These are phyloP conservation scores for Curvularia sp. DNA, from an alignment of 2,329 filamentous ascomycete species.

Conservation along the genomic window DNA sequence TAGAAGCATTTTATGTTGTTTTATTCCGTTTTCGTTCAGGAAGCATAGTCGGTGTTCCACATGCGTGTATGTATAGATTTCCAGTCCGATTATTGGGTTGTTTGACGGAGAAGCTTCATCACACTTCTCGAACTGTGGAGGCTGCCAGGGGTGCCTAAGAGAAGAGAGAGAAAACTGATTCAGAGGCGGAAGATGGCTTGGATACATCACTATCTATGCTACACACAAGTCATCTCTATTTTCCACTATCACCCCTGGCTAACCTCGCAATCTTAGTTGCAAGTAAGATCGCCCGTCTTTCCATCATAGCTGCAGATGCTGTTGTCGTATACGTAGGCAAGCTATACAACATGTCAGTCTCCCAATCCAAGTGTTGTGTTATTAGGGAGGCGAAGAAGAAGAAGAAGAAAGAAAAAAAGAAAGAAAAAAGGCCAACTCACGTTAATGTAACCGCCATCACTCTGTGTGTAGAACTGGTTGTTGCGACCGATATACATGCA, in stretches of 20 bases:
- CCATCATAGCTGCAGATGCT: constrained; percentile 1
- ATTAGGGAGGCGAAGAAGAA: too few relatives aligned
- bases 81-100: too few relatives aligned
- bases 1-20: background rate
- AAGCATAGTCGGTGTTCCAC: too few relatives aligned
- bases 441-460: constrained; percentile 1
- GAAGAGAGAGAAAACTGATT: background rate
- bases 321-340: constrained; percentile 1
- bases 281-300: constrained; percentile 3
- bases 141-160: too few relatives aligned
- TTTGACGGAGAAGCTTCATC: too few relatives aligned
- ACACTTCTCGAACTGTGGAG: too few relatives aligned
- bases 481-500: constrained; percentile 6
- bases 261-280: background rate
- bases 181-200: background rate
- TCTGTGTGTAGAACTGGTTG: constrained; percentile 5
- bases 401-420: background rate
- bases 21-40: background rate
- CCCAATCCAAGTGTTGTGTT: background rate
- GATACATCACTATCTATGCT: background rate
- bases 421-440: background rate
- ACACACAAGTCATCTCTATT: background rate
- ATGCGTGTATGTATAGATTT: too few relatives aligned
- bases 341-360: background rate
- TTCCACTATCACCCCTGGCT: too few relatives aligned